Evolutionary conservation across 176 grass and related monocot genomes (phyloP).

Genomic region (Oryza brachyantha): DNA sequence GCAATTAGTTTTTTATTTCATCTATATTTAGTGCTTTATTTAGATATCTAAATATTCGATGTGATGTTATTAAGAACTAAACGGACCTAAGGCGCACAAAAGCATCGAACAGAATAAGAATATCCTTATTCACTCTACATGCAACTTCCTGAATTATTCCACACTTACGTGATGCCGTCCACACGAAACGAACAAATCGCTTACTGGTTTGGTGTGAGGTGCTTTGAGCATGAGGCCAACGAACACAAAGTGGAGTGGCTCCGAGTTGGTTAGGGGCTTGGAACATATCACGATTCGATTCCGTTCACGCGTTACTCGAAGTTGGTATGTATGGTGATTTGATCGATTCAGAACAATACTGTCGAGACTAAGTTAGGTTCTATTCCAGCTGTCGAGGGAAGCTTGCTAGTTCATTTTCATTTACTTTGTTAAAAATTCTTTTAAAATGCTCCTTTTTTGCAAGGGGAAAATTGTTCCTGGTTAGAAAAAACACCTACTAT

Average conservation of each 20-base stretch:
- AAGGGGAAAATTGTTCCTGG: no score
- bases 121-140: neutral
- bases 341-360: neutral
- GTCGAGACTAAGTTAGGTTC: no score
- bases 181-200: neutral
- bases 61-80: no score
- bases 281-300: slow-evolving; percentile 28
- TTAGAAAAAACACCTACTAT: no score
- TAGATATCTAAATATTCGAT: no score
- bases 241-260: neutral
- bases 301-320: neutral
- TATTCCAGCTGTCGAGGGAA: no score
- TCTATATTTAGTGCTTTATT: no score
- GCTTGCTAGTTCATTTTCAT: no score
- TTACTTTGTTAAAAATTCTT: no score
- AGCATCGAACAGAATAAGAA: neutral
- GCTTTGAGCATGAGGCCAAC: neutral
- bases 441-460: no score
- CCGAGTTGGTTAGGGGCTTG: neutral
- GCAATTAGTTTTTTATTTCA: no score
- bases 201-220: neutral
- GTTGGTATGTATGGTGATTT: neutral
- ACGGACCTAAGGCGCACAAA: no score
- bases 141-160: neutral
- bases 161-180: neutral